These are phyloP conservation scores for Cucumis melo DNA, from an alignment of 306 rosid genomes.

Conservation along the genomic window DNA sequence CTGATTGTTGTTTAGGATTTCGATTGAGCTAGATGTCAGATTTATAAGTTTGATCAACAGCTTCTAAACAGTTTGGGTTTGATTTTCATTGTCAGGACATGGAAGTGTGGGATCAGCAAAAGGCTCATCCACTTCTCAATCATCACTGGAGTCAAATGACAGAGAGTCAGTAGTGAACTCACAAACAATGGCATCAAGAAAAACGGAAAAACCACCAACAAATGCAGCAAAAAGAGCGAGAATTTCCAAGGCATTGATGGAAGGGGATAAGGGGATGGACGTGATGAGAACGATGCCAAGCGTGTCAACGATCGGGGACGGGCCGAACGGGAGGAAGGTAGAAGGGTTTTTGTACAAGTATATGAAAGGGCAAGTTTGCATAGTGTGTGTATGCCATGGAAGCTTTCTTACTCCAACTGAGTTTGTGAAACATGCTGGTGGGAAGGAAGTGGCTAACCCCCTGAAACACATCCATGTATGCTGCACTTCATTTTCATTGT, in stretches of 20 bases:
- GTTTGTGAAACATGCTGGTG: constrained; percentile 61
- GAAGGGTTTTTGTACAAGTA: constrained; percentile 47
- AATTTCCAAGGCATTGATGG: constrained; percentile 1
- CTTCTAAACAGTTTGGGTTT: background rate
- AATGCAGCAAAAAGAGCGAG: constrained; percentile 15
- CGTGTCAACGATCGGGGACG: constrained; percentile 41
- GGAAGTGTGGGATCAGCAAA: constrained; percentile 2
- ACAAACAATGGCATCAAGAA: background rate
- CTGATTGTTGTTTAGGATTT: background rate
- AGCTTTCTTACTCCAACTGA: constrained; percentile 44
- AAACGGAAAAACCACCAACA: background rate
- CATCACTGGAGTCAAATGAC: constrained; percentile 4
- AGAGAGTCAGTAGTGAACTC: background rate
- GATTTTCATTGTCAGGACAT: constrained; percentile 1
- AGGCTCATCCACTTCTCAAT: background rate
- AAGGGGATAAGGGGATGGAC: constrained; percentile 13
- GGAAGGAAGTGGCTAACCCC: constrained; percentile 37
- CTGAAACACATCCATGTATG: constrained; percentile 41
- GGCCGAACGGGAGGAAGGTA: constrained; percentile 37
- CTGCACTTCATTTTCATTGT: constrained; percentile 14
- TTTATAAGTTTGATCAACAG: background rate
- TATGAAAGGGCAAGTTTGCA: constrained; percentile 25
- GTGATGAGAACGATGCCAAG: constrained; percentile 30
- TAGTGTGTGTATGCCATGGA: constrained; percentile 67
- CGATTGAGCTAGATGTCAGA: background rate